Conservation (phyloP, 768 basidiomycete genomes). For the Agaricus bisporus region DNA sequence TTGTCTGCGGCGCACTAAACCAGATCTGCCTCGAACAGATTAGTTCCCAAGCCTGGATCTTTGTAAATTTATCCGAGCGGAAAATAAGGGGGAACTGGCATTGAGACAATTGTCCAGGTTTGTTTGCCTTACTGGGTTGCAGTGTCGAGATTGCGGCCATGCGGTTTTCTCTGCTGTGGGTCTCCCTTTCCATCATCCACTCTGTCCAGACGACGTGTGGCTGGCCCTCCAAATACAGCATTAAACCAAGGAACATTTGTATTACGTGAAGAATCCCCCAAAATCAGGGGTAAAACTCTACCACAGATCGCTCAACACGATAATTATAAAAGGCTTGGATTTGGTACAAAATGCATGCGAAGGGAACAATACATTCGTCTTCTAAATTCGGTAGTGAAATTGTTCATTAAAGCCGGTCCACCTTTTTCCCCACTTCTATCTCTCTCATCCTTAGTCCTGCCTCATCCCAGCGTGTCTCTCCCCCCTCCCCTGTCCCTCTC, state of each 20-base stretch:
- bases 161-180: conserved; percentile 17
- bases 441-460: conserved; percentile 37
- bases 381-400: conserved; percentile 68
- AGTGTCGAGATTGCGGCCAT: conserved; percentile 16
- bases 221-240: conserved; percentile 28
- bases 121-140: conserved; percentile 11
- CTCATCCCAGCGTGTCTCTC: conserved; percentile 24
- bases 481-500: conserved; percentile 22
- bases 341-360: conserved; percentile 58
- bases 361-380: conserved; percentile 61
- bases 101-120: conserved; percentile 8
- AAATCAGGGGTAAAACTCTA: conserved; percentile 52
- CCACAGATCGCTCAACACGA: conserved; percentile 42
- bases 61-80: conserved; percentile 19
- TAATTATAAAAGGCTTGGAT: conserved; percentile 53
- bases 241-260: conserved; percentile 19
- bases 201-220: conserved; percentile 20
- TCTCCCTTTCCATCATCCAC: conserved; percentile 15
- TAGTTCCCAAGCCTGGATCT: conserved; percentile 18
- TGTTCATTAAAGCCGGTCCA: conserved; percentile 74
- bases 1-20: conserved; percentile 12
- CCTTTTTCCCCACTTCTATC: conserved; percentile 58
- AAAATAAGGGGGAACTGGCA: conserved; percentile 18
- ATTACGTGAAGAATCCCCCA: conserved; percentile 60
- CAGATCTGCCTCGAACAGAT: conserved; percentile 13